Evolutionary conservation across 2,329 filamentous ascomycete genomes (phyloP).

Genomic region (Neofusicoccum sp.): DNA sequence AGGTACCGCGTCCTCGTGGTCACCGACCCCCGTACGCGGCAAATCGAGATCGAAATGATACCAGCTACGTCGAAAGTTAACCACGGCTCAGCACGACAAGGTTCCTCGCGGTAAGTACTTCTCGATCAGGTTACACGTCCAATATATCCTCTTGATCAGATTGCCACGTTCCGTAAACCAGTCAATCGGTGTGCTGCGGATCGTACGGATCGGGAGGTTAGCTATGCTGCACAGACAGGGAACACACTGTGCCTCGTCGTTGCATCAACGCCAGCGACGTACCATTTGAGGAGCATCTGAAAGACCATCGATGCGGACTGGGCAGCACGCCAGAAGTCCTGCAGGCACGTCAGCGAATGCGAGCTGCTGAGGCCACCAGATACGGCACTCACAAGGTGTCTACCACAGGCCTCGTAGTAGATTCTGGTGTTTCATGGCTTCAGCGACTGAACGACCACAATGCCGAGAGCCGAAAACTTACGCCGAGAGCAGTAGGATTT

Average conservation of each 20-base stretch:
- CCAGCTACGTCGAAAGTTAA: constrained; percentile 41
- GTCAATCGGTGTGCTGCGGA: constrained; percentile 41
- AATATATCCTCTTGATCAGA: constrained; percentile 58
- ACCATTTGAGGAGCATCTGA: constrained; percentile 60
- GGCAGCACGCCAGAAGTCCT: constrained; percentile 65
- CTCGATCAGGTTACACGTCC: constrained; percentile 61
- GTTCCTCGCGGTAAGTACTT: constrained; percentile 42
- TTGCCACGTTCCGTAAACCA: constrained; percentile 53
- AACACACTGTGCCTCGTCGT: too few species aligned
- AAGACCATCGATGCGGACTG: constrained; percentile 60
- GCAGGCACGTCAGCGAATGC: constrained; percentile 17
- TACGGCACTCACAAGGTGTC: constrained; percentile 49
- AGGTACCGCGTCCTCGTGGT: constrained; percentile 56
- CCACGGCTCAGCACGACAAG: background rate
- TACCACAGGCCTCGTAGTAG: constrained; percentile 57
- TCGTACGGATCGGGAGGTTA: too few species aligned
- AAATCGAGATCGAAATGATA: constrained; percentile 62
- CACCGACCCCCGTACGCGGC: constrained; percentile 58
- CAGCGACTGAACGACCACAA: background rate
- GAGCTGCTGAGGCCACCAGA: background rate
- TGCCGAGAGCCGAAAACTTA: constrained; percentile 35
- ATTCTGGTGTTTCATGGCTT: constrained; percentile 30
- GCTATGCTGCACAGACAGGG: too few species aligned
- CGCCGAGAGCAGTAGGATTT: constrained; percentile 61
- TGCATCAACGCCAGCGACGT: constrained; percentile 3